A percentile compares a stretch with the other conserved stretches of the same genome.
Conservation (phyloP, 139 green algal genomes). For the Marvania coccoides region DNA sequence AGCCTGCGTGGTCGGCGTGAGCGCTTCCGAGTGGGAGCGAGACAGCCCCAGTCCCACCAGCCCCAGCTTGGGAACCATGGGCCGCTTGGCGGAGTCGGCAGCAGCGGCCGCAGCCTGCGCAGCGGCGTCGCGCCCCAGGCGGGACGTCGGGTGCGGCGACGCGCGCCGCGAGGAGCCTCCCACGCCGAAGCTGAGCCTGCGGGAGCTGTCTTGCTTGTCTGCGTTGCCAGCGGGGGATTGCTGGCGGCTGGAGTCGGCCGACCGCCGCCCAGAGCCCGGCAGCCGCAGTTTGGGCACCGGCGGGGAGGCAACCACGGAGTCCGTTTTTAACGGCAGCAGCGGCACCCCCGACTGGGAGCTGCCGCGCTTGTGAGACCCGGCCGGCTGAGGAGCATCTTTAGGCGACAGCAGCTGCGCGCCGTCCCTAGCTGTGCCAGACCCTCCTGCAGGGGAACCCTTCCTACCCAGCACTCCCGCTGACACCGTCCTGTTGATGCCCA, state of each 20-base stretch:
- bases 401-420: too few relatives aligned
- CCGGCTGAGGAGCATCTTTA: too few relatives aligned
- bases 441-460: too few relatives aligned
- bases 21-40: neutral
- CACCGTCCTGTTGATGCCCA: neutral
- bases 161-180: neutral
- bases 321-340: slow-evolving; percentile 16
- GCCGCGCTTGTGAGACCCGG: neutral
- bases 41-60: neutral
- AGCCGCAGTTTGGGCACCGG: slow-evolving; percentile 4
- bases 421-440: too few relatives aligned
- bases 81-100: neutral
- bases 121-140: neutral
- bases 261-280: neutral
- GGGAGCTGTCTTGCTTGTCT: neutral
- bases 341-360: slow-evolving; percentile 12
- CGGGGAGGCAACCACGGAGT: neutral
- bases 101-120: neutral
- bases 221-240: neutral
- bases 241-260: neutral
- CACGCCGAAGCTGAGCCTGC: neutral
- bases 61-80: slow-evolving; percentile 7
- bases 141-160: too few relatives aligned
- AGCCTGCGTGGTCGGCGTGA: neutral
- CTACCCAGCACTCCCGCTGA: too few relatives aligned